Base-by-base conservation (phyloP, 306 rosid species). In the Dalbergia cultrata region DNA sequence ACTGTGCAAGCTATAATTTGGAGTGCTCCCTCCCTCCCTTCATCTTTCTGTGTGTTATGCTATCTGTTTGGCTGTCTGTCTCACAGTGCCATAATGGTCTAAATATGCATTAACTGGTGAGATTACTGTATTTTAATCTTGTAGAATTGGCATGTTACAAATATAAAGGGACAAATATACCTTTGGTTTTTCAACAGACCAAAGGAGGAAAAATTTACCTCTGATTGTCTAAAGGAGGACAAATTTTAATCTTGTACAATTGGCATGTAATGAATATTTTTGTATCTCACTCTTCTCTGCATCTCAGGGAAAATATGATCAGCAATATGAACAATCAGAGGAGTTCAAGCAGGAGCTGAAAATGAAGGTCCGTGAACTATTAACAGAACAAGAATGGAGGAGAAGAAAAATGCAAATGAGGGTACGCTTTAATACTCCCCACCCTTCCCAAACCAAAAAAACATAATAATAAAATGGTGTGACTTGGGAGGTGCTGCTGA, bases 331-430 rank as follows among this genome's bases (percentile, higher is more conserved):
- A 68, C 75, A 47, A 70, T 89, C 93, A 35, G 93, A 86, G 62
- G 90, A 86, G 85, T 91, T 87, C 82, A 83, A 82, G 86, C 91
- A 84, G 71, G 90, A 91, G 80, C 84, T 89, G 49, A 91, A 85
- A 78, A 67, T 88, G 69, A 90, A 89, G 75, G 95, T 91, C 73
- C 79, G 90, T 80, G 92, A 91, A 81, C 75, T 89, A 78, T 86
- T 91, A 77, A 89, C 95, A 62, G 90, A 91, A 16, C 93, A 91
- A 81, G 93, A 91, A 85, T 91, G 95, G 93, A 83, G 93, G 81
- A 87, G 91, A 84, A 78, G 91, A 74, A 90, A 89, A 85, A 90
- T 90, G 93, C 91, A 86, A 84, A 91, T 89, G 95, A 84, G 91
- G 87, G 93, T 89, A 84, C 70, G 90, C 58, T 41, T 13, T 35